Conservation (phyloP, 208 protist species). For the Acanthamoeba sp. region DNA sequence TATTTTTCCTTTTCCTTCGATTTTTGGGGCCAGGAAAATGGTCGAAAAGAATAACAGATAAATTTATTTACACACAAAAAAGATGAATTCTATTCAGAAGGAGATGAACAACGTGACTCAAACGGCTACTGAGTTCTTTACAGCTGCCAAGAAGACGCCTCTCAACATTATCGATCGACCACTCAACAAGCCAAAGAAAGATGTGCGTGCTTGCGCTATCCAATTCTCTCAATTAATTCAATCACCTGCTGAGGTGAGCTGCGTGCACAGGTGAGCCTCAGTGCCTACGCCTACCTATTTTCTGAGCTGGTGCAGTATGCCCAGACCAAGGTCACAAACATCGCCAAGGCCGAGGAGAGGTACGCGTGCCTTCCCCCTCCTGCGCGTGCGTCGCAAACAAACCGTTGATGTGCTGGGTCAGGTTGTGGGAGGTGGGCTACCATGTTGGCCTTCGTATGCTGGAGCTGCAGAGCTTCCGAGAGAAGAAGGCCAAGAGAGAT, state of each 20-base stretch:
- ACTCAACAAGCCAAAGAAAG: constrained; percentile 82
- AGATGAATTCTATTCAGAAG: neutral
- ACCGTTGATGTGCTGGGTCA: neutral
- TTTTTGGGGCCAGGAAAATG: too few relatives aligned
- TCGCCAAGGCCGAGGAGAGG: constrained; percentile 85
- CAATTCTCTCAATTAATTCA: neutral
- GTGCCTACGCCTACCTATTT: constrained; percentile 90
- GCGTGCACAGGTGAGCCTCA: constrained; percentile 79
- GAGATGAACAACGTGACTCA: constrained; percentile 41
- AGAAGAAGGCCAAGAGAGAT: constrained; percentile 86
- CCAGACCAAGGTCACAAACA: constrained; percentile 84
- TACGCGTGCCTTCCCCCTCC: neutral
- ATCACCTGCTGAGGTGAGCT: neutral
- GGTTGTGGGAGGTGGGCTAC: constrained; percentile 88
- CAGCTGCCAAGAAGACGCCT: neutral
- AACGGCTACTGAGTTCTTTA: constrained; percentile 53
- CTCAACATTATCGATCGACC: constrained; percentile 85
- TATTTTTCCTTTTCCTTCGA: neutral
- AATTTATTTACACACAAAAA: neutral
- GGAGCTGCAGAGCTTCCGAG: constrained; percentile 86
- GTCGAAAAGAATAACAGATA: neutral
- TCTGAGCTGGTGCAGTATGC: constrained; percentile 90
- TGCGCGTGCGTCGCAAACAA: too few relatives aligned
- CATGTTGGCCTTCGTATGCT: constrained; percentile 87
- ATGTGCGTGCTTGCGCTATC: neutral